phyloP scores from a whole-genome alignment of 2,329 filamentous ascomycete genomes.

The Diaporthe sp. region DNA sequence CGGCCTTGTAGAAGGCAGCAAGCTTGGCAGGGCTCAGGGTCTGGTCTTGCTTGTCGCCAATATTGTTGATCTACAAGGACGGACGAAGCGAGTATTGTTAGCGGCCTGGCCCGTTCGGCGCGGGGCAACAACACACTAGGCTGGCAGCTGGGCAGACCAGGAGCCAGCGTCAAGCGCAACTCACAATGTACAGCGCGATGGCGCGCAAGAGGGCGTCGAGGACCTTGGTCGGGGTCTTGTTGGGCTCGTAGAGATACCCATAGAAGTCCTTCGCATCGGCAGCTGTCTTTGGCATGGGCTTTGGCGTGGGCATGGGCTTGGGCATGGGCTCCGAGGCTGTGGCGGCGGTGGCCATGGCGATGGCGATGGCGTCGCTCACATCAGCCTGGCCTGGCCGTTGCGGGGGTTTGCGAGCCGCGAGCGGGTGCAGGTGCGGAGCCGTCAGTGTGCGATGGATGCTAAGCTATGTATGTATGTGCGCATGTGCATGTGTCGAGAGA shows the following conservation, averaged over 20 bases:
- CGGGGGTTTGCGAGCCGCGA: neutral
- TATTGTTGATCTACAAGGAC: conserved; percentile 63
- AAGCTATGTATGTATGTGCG: conserved; percentile 19
- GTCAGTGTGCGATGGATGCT: conserved; percentile 11
- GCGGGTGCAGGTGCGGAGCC: neutral
- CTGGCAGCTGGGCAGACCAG: neutral
- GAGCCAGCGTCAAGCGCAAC: neutral
- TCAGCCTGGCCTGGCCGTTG: conserved; percentile 26
- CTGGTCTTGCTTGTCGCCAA: conserved; percentile 69
- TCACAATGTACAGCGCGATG: conserved; percentile 79
- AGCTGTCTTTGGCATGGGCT: conserved; percentile 2
- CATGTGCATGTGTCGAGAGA: neutral
- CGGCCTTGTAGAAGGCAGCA: conserved; percentile 81
- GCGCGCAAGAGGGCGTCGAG: conserved; percentile 78
- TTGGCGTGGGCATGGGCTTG: conserved; percentile 14
- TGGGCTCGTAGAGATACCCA: conserved; percentile 76
- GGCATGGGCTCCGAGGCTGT: conserved; percentile 27
- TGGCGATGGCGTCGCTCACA: conserved; percentile 25
- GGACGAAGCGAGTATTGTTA: conserved; percentile 40
- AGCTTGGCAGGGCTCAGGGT: conserved; percentile 77
- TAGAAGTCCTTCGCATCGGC: conserved; percentile 62
- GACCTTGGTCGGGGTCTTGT: conserved; percentile 77
- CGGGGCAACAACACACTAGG: conserved; percentile 1
- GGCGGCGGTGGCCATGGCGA: conserved; percentile 39
- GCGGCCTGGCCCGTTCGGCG: neutral